Evolutionary conservation across 2,329 filamentous ascomycete genomes (phyloP), one percentile per base, ranked within the genome.

Genomic region (Ceratocystis destructans): DNA sequence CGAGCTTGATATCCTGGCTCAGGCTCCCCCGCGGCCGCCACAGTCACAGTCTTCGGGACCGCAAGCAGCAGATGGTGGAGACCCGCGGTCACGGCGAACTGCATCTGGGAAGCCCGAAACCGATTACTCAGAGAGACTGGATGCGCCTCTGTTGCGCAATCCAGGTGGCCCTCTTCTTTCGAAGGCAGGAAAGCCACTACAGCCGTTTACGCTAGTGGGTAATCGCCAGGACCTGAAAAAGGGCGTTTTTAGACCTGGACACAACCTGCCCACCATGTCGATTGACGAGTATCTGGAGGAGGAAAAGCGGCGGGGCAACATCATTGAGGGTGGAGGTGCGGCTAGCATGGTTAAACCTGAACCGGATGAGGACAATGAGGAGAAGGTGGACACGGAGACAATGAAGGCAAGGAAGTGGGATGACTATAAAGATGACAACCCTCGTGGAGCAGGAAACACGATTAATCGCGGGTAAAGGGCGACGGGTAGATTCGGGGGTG

Each of bases 271-370:
- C 0, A 97, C 94, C 2, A 97, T 99, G 94, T 89, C 85, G 1
- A 96, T 99, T 69, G 94, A 99, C 71, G 94, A 99, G 77, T 99
- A 97, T 73, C 79, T 99, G 17, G 94, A 95, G 64, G 93, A 97
- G 75, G 94, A 97, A 78, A 83, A 83, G 72, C 82, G 83, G 70
- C 80, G 89, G 69, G 94, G 94, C 17, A 90, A 90, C 22, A 92
- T 99, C 67, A 89, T 97, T 66, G 88, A 96, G 73, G 94, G 92
- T 45, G 91, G 91, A 37, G 92, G 92, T 20, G 88, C 89, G 71
- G 84, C 87, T 70, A 88, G 86, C 70, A 84, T 82, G 17, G 77
- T 84, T 31, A 80, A 81, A 69, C 83, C 86, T 1, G 86, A 90
- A 74, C 83, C 89, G 5, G 89, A 99, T 73, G 94, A 97, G 77